Conservation (phyloP, 805 yeast genomes). For the Myxozyma vanderwaltii region DNA sequence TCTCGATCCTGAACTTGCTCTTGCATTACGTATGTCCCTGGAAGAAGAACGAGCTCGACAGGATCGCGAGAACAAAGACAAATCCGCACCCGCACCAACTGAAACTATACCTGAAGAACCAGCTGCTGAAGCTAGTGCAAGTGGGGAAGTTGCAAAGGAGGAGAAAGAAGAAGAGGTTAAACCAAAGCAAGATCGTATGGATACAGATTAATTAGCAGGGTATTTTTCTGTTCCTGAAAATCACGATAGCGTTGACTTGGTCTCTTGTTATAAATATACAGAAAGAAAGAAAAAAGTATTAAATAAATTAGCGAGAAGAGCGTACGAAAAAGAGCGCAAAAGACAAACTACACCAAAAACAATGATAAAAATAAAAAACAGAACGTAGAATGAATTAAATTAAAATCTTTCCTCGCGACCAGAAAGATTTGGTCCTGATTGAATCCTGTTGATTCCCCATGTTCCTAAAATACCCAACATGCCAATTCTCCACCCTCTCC, state of each 20-base stretch:
- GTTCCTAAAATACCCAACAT: constrained; percentile 75
- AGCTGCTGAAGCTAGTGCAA: constrained; percentile 14
- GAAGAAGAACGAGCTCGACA: constrained; percentile 95
- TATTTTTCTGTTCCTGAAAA: not conserved
- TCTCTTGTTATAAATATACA: too few relatives aligned
- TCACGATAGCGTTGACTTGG: too few relatives aligned
- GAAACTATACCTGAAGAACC: constrained; percentile 30
- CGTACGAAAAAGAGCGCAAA: not conserved
- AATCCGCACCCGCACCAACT: constrained; percentile 5
- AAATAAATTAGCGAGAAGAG: not conserved
- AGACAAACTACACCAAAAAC: not conserved
- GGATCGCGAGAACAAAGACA: constrained; percentile 52
- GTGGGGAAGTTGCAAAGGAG: constrained; percentile 1
- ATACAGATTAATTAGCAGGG: constrained; percentile 28
- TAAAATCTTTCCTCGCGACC: constrained; percentile 31
- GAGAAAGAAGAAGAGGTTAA: not conserved
- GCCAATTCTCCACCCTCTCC: constrained; percentile 93
- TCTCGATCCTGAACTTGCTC: constrained; percentile 95
- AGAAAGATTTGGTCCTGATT: constrained; percentile 37
- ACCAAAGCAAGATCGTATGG: constrained; percentile 18
- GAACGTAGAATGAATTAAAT: not conserved
- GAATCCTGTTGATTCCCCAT: constrained; percentile 72
- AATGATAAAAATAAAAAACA: not conserved
- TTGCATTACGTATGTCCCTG: constrained; percentile 89
- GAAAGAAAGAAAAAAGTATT: not conserved